These are phyloP conservation scores for Clavispora phyllophila DNA, from an alignment of 805 yeast genomes.

Conservation along the genomic window DNA sequence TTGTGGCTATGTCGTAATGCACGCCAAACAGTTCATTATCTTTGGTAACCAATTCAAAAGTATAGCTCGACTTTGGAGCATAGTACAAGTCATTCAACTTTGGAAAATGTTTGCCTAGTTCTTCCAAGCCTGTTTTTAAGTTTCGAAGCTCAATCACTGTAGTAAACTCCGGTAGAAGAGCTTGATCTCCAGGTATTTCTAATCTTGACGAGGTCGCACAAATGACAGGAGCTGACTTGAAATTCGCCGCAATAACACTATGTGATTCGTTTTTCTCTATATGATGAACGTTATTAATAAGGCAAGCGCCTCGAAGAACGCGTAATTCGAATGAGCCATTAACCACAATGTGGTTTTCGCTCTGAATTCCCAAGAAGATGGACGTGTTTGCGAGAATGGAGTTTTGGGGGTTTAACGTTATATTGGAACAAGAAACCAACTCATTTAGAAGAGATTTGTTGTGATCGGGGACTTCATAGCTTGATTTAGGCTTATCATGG, in stretches of 20 bases:
- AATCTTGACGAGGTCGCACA: not conserved
- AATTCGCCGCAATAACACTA: slow-evolving; percentile 27
- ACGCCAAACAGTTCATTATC: not conserved
- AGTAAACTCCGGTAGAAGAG: slow-evolving; percentile 36
- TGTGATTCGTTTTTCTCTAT: slow-evolving; percentile 21
- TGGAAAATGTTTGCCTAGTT: slow-evolving; percentile 38
- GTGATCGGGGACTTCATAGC: slow-evolving; percentile 6
- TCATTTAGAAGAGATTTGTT: slow-evolving; percentile 2
- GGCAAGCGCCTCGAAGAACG: slow-evolving; percentile 44
- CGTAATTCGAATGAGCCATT: slow-evolving; percentile 43
- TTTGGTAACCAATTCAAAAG: slow-evolving; percentile 7
- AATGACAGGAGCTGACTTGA: slow-evolving; percentile 33
- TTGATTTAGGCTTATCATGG: not conserved
- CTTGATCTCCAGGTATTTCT: slow-evolving; percentile 26
- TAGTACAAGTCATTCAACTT: slow-evolving; percentile 38
- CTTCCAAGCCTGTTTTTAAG: slow-evolving; percentile 40
- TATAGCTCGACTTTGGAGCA: slow-evolving; percentile 1
- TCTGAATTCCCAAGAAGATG: slow-evolving; percentile 35
- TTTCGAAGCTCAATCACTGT: slow-evolving; percentile 38
- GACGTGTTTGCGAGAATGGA: slow-evolving; percentile 10
- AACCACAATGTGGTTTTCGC: slow-evolving; percentile 38
- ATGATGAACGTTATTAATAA: slow-evolving; percentile 35
- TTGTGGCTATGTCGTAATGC: not conserved
- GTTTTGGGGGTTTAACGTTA: slow-evolving; percentile 6
- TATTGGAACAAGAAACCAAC: slow-evolving; percentile 5